A percentile compares a stretch with the other conserved stretches of the same genome.
Conservation (phyloP, 1,284 basidiomycete genomes). For the Xanthoconium separans region DNA sequence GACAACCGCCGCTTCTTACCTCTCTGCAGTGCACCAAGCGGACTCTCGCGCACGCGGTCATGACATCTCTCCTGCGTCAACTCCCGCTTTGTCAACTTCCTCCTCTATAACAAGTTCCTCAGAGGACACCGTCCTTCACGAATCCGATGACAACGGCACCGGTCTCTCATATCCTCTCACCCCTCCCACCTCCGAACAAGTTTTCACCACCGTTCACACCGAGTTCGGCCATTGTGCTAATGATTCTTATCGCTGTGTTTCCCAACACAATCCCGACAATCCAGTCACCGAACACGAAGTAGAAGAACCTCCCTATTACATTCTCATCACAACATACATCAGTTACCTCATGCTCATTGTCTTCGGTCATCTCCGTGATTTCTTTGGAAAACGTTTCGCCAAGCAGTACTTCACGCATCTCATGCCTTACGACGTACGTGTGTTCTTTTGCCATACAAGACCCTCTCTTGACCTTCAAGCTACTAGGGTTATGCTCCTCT, state of each 20-base stretch:
- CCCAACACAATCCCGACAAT: slow-evolving; percentile 55
- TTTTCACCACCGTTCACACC: slow-evolving; percentile 74
- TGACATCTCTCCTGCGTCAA: slow-evolving; percentile 39
- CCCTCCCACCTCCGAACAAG: slow-evolving; percentile 74
- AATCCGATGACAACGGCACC: slow-evolving; percentile 44
- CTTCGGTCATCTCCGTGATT: slow-evolving; percentile 93
- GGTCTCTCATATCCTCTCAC: slow-evolving; percentile 55
- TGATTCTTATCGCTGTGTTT: slow-evolving; percentile 65
- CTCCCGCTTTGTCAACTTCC: slow-evolving; percentile 67
- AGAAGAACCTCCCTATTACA: slow-evolving; percentile 86
- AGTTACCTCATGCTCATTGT: slow-evolving; percentile 87
- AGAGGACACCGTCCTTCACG: slow-evolving; percentile 60
- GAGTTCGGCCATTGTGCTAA: slow-evolving; percentile 87
- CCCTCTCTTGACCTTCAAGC: slow-evolving; percentile 4
- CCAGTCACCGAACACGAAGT: slow-evolving; percentile 55
- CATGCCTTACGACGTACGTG: slow-evolving; percentile 75
- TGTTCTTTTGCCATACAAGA: background rate
- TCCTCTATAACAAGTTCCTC: slow-evolving; percentile 65
- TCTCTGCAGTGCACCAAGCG: slow-evolving; percentile 68
- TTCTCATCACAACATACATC: slow-evolving; percentile 90
- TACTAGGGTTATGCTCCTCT: slow-evolving; percentile 90
- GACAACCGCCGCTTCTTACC: slow-evolving; percentile 67
- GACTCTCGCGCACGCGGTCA: slow-evolving; percentile 55
- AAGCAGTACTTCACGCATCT: slow-evolving; percentile 78
- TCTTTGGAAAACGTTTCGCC: slow-evolving; percentile 86